A percentile compares a stretch with the other conserved stretches of the same genome.
phyloP scores from a whole-genome alignment of 1,139 yeast species.

The Yarrowia galli region DNA sequence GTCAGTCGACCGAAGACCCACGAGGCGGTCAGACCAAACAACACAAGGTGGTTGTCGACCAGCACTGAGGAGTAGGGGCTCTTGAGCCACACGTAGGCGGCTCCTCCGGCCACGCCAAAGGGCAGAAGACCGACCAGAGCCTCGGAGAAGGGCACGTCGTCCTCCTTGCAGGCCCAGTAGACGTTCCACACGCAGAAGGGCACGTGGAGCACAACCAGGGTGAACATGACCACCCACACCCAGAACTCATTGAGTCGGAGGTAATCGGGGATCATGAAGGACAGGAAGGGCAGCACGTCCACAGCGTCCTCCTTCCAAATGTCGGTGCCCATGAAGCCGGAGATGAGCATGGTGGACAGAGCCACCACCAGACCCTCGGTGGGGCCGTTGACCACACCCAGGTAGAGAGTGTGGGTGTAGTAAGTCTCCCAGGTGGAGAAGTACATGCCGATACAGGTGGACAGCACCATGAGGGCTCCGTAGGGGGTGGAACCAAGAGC shows the following conservation, averaged over 20 bases:
- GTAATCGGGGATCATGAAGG: constrained; percentile 47
- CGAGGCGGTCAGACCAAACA: constrained; percentile 68
- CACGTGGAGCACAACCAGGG: constrained; percentile 59
- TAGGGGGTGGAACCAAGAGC: constrained; percentile 53
- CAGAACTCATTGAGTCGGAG: constrained; percentile 50
- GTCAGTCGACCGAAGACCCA: constrained; percentile 73
- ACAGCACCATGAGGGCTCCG: constrained; percentile 63
- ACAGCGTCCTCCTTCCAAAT: constrained; percentile 58
- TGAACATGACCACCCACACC: constrained; percentile 55
- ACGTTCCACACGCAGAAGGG: constrained; percentile 64
- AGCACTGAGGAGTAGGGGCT: constrained; percentile 52
- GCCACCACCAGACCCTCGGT: constrained; percentile 80
- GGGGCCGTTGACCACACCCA: constrained; percentile 77
- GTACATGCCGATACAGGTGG: constrained; percentile 73
- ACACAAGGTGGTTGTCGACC: constrained; percentile 58
- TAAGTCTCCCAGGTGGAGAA: constrained; percentile 83
- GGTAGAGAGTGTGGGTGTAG: constrained; percentile 72
- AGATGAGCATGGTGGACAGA: constrained; percentile 58
- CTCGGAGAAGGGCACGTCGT: constrained; percentile 57
- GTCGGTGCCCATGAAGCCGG: constrained; percentile 68
- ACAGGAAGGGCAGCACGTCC: constrained; percentile 43
- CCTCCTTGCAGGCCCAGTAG: constrained; percentile 56
- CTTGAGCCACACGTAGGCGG: constrained; percentile 51
- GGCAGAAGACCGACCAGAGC: constrained; percentile 53
- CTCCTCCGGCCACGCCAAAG: constrained; percentile 45